A percentile compares a stretch with the other conserved stretches of the same genome.
Evolutionary conservation across 805 yeast genomes (phyloP).

Genomic region (Vanderwaltozyma polyspora): DNA sequence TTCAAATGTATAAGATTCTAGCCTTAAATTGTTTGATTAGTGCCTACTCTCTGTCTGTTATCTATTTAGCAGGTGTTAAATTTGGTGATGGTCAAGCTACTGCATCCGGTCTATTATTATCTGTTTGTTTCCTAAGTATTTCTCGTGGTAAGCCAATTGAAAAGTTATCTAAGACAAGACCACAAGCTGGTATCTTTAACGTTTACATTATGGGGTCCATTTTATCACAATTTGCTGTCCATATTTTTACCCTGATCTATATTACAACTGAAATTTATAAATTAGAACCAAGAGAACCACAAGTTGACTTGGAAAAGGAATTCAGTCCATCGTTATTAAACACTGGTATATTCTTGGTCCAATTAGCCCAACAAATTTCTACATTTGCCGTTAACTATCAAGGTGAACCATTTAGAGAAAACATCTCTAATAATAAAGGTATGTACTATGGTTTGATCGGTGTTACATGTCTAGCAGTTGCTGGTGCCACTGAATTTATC

Average conservation of each 20-base stretch:
- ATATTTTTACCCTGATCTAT: slow-evolving; percentile 69
- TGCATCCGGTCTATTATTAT: slow-evolving; percentile 80
- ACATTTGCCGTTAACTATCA: slow-evolving; percentile 97
- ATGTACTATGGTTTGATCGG: slow-evolving; percentile 94
- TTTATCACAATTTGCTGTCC: slow-evolving; percentile 91
- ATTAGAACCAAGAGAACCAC: slow-evolving; percentile 87
- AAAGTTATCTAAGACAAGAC: slow-evolving; percentile 83
- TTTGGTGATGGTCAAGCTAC: slow-evolving; percentile 98
- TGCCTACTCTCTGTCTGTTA: slow-evolving; percentile 88
- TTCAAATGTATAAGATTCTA: slow-evolving; percentile 96
- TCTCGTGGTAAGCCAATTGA: slow-evolving; percentile 89
- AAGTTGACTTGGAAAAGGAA: slow-evolving; percentile 77
- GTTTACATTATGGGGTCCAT: slow-evolving; percentile 95
- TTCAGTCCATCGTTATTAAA: slow-evolving; percentile 85
- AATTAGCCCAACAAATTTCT: slow-evolving; percentile 91
- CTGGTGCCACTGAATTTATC: slow-evolving; percentile 87
- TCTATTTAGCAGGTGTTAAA: slow-evolving; percentile 93
- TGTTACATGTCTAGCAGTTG: slow-evolving; percentile 76
- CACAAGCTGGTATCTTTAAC: slow-evolving; percentile 95
- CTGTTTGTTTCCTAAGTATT: slow-evolving; percentile 90
- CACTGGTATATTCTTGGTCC: slow-evolving; percentile 91
- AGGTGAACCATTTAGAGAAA: slow-evolving; percentile 93
- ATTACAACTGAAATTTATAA: slow-evolving; percentile 74
- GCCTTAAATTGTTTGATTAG: slow-evolving; percentile 95
- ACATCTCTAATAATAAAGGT: slow-evolving; percentile 81